phyloP scores from a whole-genome alignment of 1,284 basidiomycete species.

The Sanghuangporus weigelae region DNA sequence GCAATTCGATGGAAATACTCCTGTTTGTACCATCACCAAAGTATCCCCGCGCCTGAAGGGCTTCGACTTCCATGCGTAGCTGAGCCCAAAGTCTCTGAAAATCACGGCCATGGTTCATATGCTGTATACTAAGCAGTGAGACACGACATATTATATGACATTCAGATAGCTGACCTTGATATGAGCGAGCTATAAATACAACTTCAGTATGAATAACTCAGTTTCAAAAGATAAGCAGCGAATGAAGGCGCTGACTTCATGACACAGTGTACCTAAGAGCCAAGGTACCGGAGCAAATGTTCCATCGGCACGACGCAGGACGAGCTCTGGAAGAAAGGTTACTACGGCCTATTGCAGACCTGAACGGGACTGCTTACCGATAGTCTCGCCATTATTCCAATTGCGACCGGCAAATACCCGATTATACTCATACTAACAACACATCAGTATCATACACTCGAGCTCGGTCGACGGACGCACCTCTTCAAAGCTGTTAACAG shows the following conservation, averaged over 20 bases:
- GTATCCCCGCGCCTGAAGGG: constrained; percentile 66
- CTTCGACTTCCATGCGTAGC: constrained; percentile 57
- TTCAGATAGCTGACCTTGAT: constrained; percentile 49
- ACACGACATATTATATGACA: not conserved
- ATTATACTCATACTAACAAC: constrained; percentile 64
- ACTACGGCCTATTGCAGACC: not conserved
- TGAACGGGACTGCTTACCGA: constrained; percentile 42
- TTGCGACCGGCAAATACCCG: constrained; percentile 72
- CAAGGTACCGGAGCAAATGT: constrained; percentile 57
- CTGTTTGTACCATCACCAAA: constrained; percentile 64
- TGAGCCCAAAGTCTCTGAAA: constrained; percentile 71
- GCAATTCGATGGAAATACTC: not conserved
- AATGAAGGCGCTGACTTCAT: constrained; percentile 53
- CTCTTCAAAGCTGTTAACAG: constrained; percentile 75
- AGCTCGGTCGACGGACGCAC: constrained; percentile 29
- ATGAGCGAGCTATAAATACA: constrained; percentile 56
- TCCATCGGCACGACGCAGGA: constrained; percentile 57
- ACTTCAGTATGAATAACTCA: constrained; percentile 1
- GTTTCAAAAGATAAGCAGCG: not conserved
- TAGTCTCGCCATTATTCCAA: constrained; percentile 74
- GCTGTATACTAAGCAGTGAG: constrained; percentile 33
- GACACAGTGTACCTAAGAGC: constrained; percentile 74
- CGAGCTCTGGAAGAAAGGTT: constrained; percentile 47
- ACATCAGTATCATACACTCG: not conserved
- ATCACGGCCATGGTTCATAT: constrained; percentile 70